Evolutionary conservation across 768 basidiomycete genomes (phyloP).

Genomic region (Ramaria rubella): DNA sequence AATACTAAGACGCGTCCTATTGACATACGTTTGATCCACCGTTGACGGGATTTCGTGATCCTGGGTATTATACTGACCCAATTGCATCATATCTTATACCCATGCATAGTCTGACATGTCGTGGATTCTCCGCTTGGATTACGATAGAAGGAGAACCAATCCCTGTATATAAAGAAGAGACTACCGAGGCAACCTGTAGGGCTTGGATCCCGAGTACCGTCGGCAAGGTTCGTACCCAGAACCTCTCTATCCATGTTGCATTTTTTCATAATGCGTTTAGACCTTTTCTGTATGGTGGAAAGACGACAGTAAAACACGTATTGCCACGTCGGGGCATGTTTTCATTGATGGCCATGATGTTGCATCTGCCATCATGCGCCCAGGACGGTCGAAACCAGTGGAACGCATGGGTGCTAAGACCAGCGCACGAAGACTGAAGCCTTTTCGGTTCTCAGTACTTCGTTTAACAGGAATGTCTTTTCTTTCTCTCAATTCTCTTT

Average conservation of each 20-base stretch:
- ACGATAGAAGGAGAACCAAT: constrained; percentile 41
- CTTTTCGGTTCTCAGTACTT: constrained; percentile 51
- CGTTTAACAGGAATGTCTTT: constrained; percentile 30
- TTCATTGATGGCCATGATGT: constrained; percentile 47
- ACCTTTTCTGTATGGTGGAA: constrained; percentile 58
- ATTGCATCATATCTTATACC: not conserved
- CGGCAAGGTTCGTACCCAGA: constrained; percentile 51
- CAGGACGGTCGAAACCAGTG: constrained; percentile 53
- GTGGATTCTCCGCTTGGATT: constrained; percentile 68
- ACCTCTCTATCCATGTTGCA: not conserved
- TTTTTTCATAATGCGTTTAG: constrained; percentile 25
- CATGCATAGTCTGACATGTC: constrained; percentile 38
- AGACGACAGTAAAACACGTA: constrained; percentile 43
- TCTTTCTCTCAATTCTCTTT: not conserved
- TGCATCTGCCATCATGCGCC: constrained; percentile 33
- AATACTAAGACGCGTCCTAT: not conserved
- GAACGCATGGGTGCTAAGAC: constrained; percentile 42
- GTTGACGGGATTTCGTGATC: too few relatives aligned
- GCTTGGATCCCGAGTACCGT: constrained; percentile 56
- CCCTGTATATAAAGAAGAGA: constrained; percentile 49
- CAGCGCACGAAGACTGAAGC: constrained; percentile 35
- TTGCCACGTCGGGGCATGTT: constrained; percentile 55
- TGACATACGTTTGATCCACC: too few relatives aligned
- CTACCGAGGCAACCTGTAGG: constrained; percentile 44
- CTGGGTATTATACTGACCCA: too few relatives aligned